Base-by-base conservation (phyloP, 2,329 filamentous ascomycete genomes). In the Chalara sp. region DNA sequence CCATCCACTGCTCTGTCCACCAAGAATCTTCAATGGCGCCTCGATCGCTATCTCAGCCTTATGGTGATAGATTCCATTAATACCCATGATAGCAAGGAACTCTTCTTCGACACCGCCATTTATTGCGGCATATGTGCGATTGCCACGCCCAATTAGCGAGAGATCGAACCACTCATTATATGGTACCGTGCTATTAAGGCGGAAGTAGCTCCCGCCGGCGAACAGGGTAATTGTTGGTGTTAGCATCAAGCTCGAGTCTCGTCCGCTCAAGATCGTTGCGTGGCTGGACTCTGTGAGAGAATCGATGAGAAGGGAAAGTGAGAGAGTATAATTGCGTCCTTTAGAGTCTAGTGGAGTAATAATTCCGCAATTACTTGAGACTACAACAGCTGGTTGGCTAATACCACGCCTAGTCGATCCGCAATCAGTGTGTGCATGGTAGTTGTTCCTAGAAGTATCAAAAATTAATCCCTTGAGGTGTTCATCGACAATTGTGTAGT, bases 131-230 rank as follows among this genome's bases (percentile, higher is more conserved):
- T 68, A 68, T 0, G 70, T 73, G 13, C 56, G 53, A 31, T 68
- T 69, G 1, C 66, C 68, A 11, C 63, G 52, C 1, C 62, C 68
- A 7, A 69, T 61, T 11, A 72, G 54, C 29, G 54, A 63, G 1
- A 67, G 62, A 40, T 70, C 58, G 4, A 65, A 64, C 66, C 69
- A 72, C 13, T 57, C 53, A 6, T 65, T 59, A 0, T 70, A 32
- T 0, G 72, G 70, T 7, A 73, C 60, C 2, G 63, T 66, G 52
- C 69, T 69, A 47, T 73, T 72, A 1, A 73, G 59, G 5, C 66
- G 58, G 52, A 68, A 73, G 1, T 67, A 58, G 31, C 69, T 66
- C 0, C 69, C 70, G 6, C 63, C 64, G 5, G 66, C 65, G 44
- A 71, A 59, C 8, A 73, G 57, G 29, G 67, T 71, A 1, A 72